Base-by-base conservation (phyloP, 1,139 yeast species). In the Spencermartinsiella ligniputridi region DNA sequence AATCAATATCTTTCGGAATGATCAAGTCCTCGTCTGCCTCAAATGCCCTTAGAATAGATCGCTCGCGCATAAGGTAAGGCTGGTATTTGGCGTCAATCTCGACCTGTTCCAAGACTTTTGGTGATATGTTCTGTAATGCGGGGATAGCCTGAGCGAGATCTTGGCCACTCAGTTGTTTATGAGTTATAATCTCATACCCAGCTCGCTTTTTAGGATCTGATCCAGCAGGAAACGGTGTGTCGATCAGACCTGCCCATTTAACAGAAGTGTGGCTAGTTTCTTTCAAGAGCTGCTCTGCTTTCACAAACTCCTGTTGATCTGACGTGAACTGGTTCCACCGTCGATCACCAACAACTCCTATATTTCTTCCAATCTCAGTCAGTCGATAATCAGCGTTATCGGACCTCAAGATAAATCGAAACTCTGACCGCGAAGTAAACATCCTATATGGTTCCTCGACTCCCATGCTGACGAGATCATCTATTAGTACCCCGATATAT, bases 371-470 rank as follows among this genome's bases (percentile, higher is more conserved):
- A 50, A 70, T 64, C 46, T 73, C 78, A 0, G 97, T 90, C 44
- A 94, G 68, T 48, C 99, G 70, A 46, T 74, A 63, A 59, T 94
- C 97, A 0, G 99, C 98, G 67, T 92, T 94, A 63, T 94, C 98
- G 1, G 96, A 81, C 47, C 99, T 73, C 6, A 89, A 84, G 22
- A 90, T 82, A 36, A 94, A 78, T 58, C 98, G 73, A 63, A 88
- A 94, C 61, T 94, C 99, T 0, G 96, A 86, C 44, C 99, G 75
- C 2, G 97, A 88, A 0, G 98, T 94, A 60, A 94, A 94, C 98
- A 94, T 94, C 51, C 99, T 73, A 62, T 94, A 94, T 1, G 99
- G 99, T 61, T 94, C 99, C 49, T 84, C 90, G 1, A 94, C 96
- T 16, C 98, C 99, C 65, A 89, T 88, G 1, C 97, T 90, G 32